These are phyloP conservation scores for Phanerochaete sordida DNA, from an alignment of 768 basidiomycete species.

Conservation along the genomic window DNA sequence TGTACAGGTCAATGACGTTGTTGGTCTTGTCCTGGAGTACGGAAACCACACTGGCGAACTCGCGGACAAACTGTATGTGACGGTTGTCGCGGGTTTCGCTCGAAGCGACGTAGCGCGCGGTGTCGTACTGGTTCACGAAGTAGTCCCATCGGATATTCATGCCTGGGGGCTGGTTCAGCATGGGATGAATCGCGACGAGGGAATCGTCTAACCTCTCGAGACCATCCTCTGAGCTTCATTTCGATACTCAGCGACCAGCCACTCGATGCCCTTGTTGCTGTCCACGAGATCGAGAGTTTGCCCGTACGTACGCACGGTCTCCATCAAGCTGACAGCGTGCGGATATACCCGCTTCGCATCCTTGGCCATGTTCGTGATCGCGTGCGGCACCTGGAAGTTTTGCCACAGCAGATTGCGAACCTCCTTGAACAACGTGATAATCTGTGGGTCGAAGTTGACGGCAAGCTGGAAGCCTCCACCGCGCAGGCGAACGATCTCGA, in stretches of 20 bases:
- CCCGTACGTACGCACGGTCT: conserved; percentile 96
- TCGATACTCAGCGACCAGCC: conserved; percentile 91
- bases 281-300: conserved; percentile 93
- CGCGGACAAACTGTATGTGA: conserved; percentile 91
- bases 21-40: conserved; percentile 97
- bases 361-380: conserved; percentile 95
- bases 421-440: conserved; percentile 98
- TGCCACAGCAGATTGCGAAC: conserved; percentile 95
- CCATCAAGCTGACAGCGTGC: conserved; percentile 97
- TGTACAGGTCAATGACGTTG: conserved; percentile 86
- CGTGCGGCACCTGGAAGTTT: conserved; percentile 92
- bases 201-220: conserved; percentile 59
- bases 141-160: conserved; percentile 97
- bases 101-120: conserved; percentile 66
- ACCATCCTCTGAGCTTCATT: conserved; percentile 95
- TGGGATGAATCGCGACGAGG: neutral
- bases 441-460: conserved; percentile 98
- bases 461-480: conserved; percentile 82
- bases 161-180: conserved; percentile 40
- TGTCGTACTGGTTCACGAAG: conserved; percentile 93
- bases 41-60: conserved; percentile 92
- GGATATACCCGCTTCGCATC: conserved; percentile 98
- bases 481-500: conserved; percentile 80
- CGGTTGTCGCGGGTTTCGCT: conserved; percentile 82
- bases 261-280: conserved; percentile 86